Base-by-base conservation (phyloP, 257 asterid species). In the Verbena officinalis region DNA sequence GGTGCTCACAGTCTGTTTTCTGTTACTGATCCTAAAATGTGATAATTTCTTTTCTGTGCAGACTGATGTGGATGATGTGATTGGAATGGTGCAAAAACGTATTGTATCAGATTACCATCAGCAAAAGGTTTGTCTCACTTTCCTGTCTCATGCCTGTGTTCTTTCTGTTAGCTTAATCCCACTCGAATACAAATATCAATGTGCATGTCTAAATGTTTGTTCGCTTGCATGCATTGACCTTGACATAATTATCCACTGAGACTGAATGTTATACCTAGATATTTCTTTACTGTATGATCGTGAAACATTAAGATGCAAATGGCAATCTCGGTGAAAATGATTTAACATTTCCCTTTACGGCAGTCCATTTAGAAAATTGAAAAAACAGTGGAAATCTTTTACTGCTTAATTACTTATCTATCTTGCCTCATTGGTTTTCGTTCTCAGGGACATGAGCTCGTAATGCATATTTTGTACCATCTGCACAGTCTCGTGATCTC, bases 381-480 rank as follows among this genome's bases (percentile, higher is more conserved):
- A 55, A 30, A 36, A 27, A 3, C 33, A 34, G 45, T 22, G 57
- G 33, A 15, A 22, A 22, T 51, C 69, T 63, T 65, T 42, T 63
- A 50, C 70, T 0, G n/a, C 16, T 8, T 42, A 40, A 9, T 52
- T 13, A 52, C 70, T 50, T 54, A 22, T 36, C 46, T 59, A 1
- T 50, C 27, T 67, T 12, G 30, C 27, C 65, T 58, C 42, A 57
- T 44, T n/a, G 15, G 66, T 62, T 79, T 48, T 46, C 34, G 39
- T 64, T 77, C 61, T 59, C 93, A 94, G 99, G 96, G 97, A 30
- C 99, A 90, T 20, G 99, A 94, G 81, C 93, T 88, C 55, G 90
- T 87, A 30, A 72, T 94, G 90, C 87, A 86, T 77, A 87, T 90
- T 75, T 95, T 90, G 19, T 94, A 83, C 80, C 90, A 90, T 78